A percentile compares a stretch with the other conserved stretches of the same genome.
Evolutionary conservation across 169 alveolate genomes (phyloP).

Genomic region (Plasmodium billcollinsi): DNA sequence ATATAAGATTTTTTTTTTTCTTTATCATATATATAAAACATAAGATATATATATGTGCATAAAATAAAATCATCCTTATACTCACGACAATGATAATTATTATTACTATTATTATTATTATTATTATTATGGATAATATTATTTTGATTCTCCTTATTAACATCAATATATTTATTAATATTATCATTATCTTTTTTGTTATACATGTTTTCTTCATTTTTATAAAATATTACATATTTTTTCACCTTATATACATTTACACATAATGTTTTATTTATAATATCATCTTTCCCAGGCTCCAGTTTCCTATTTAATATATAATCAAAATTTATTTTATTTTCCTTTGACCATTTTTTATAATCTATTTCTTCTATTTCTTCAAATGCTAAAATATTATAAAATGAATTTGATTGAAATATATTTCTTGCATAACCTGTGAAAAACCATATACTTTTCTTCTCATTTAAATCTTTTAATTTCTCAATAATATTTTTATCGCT

Average conservation of each 20-base stretch:
- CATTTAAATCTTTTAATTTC: slow-evolving; percentile 47
- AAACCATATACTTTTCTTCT: slow-evolving; percentile 54
- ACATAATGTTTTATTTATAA: slow-evolving; percentile 7
- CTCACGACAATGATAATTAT: background rate
- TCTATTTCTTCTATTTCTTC: slow-evolving; percentile 58
- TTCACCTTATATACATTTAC: slow-evolving; percentile 16
- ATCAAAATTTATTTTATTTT: slow-evolving; percentile 17
- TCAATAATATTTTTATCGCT: slow-evolving; percentile 37
- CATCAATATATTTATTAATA: background rate
- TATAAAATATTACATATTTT: slow-evolving; percentile 38
- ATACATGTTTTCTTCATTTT: background rate
- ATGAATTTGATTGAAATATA: slow-evolving; percentile 26
- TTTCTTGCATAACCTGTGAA: slow-evolving; percentile 70
- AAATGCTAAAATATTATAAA: slow-evolving; percentile 42
- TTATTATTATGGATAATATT: too few species aligned
- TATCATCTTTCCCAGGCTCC: background rate
- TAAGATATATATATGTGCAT: slow-evolving; percentile 14
- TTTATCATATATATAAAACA: slow-evolving; percentile 33
- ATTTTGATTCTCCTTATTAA: background rate
- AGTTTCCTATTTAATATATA: slow-evolving; percentile 7
- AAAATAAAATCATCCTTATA: slow-evolving; percentile 15
- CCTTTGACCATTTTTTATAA: background rate
- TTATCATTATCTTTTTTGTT: background rate
- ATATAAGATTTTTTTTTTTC: slow-evolving; percentile 31
- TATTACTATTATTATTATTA: too few species aligned